Conservation (phyloP, 106 monocot genomes). For the Allium cepa region DNA sequence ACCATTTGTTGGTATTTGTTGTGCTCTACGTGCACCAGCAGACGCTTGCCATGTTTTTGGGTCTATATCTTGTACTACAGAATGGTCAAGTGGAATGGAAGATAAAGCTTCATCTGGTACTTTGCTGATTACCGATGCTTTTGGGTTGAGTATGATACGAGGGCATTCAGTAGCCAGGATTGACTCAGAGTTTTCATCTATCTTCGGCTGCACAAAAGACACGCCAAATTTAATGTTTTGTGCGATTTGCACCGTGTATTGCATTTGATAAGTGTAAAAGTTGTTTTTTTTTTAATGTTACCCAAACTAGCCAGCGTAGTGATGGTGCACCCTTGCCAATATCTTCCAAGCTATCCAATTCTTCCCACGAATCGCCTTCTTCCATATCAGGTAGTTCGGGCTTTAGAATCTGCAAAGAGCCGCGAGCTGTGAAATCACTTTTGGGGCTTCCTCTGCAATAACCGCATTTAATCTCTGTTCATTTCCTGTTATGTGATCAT, state of each 20-base stretch:
- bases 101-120: conserved; percentile 57
- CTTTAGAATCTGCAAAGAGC: conserved; percentile 59
- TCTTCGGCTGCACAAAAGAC: conserved; percentile 44
- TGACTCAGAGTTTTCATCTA: conserved; percentile 60
- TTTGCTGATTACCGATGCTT: conserved; percentile 32
- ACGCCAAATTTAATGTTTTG: too few relatives aligned
- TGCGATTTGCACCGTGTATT: too few relatives aligned
- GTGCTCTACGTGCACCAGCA: conserved; percentile 10
- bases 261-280: background rate
- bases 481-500: conserved; percentile 46
- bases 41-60: conserved; percentile 65
- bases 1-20: background rate
- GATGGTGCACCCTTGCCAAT: conserved; percentile 65
- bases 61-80: conserved; percentile 54
- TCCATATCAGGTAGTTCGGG: conserved; percentile 67
- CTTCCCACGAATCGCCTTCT: conserved; percentile 99
- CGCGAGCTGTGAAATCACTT: conserved; percentile 72
- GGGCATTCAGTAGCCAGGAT: conserved; percentile 68
- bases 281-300: conserved; percentile 12
- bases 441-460: conserved; percentile 90
- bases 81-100: conserved; percentile 46
- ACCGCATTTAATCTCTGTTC: conserved; percentile 43
- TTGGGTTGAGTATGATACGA: conserved; percentile 69
- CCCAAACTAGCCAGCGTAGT: conserved; percentile 92
- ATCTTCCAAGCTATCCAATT: conserved; percentile 44